Evolutionary conservation across 768 basidiomycete species (phyloP).

Genomic region (Boletus speciosus): DNA sequence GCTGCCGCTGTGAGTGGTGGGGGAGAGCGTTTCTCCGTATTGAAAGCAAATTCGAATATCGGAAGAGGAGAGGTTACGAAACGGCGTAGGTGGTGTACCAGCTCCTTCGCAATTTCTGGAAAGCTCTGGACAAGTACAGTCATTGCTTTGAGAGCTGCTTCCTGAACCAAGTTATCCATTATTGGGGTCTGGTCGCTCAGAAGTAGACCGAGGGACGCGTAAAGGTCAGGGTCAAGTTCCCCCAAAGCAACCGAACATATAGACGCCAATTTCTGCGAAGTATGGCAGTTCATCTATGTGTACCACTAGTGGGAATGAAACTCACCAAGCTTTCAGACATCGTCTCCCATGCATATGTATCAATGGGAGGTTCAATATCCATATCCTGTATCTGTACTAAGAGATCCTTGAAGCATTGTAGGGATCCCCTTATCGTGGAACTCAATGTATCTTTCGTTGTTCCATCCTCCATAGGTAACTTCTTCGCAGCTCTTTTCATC

Average conservation of each 20-base stretch:
- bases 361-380: slow-evolving; percentile 72
- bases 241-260: slow-evolving; percentile 72
- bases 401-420: slow-evolving; percentile 77
- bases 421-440: slow-evolving; percentile 53
- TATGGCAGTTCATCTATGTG: background rate
- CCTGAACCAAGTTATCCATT: slow-evolving; percentile 80
- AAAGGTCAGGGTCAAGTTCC: slow-evolving; percentile 65
- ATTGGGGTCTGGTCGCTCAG: slow-evolving; percentile 80
- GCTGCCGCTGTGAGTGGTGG: slow-evolving; percentile 82
- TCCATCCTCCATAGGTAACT: slow-evolving; percentile 36
- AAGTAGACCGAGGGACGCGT: slow-evolving; percentile 65
- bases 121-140: slow-evolving; percentile 86
- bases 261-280: slow-evolving; percentile 73
- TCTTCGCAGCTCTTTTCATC: slow-evolving; percentile 48
- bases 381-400: slow-evolving; percentile 78
- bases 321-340: slow-evolving; percentile 85
- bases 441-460: slow-evolving; percentile 40
- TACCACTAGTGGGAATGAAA: slow-evolving; percentile 1
- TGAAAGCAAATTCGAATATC: slow-evolving; percentile 85
- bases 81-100: slow-evolving; percentile 77
- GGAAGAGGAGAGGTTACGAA: slow-evolving; percentile 87
- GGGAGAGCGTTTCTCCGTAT: slow-evolving; percentile 66
- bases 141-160: slow-evolving; percentile 84
- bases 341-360: slow-evolving; percentile 91
- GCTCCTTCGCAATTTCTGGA: slow-evolving; percentile 67